Percentiles rank a stretch among this genome's conserved stretches.
These are phyloP conservation scores for Physcomitrium patens DNA, from an alignment of 225 moss, liverwort and hornwort species.

Conservation along the genomic window DNA sequence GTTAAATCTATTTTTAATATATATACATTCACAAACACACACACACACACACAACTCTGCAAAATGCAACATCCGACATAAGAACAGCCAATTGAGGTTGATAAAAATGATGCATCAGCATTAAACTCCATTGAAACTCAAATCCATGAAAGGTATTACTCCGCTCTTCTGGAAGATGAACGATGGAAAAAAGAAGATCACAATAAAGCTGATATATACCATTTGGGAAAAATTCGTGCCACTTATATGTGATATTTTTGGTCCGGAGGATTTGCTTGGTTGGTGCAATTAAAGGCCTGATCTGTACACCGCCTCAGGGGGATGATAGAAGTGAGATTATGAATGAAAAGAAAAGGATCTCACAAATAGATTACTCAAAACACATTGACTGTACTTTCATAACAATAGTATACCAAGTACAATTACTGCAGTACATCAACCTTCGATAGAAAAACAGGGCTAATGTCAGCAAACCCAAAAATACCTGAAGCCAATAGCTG, in stretches of 20 bases:
- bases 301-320: conserved; percentile 45
- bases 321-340: conserved; percentile 11
- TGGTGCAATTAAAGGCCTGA: conserved; percentile 85
- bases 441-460: conserved; percentile 9
- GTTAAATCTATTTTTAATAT: not conserved
- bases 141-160: conserved; percentile 9
- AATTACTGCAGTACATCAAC: conserved; percentile 14
- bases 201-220: conserved; percentile 44
- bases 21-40: too few species aligned
- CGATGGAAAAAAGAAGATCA: too few species aligned
- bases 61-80: conserved; percentile 10
- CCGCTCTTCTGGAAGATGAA: too few species aligned
- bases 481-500: conserved; percentile 97
- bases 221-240: conserved; percentile 88
- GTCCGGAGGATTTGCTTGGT: conserved; percentile 84
- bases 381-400: conserved; percentile 2
- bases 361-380: not conserved
- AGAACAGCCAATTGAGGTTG: not conserved
- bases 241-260: conserved; percentile 50
- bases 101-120: conserved; percentile 13
- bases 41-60: not conserved
- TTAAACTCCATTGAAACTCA: conserved; percentile 1
- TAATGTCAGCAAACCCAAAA: conserved; percentile 4
- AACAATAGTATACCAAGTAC: conserved; percentile 1
- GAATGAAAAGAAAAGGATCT: conserved; percentile 13